phyloP scores from a whole-genome alignment of 768 basidiomycete genomes.

The Xerocomellus intermedius region DNA sequence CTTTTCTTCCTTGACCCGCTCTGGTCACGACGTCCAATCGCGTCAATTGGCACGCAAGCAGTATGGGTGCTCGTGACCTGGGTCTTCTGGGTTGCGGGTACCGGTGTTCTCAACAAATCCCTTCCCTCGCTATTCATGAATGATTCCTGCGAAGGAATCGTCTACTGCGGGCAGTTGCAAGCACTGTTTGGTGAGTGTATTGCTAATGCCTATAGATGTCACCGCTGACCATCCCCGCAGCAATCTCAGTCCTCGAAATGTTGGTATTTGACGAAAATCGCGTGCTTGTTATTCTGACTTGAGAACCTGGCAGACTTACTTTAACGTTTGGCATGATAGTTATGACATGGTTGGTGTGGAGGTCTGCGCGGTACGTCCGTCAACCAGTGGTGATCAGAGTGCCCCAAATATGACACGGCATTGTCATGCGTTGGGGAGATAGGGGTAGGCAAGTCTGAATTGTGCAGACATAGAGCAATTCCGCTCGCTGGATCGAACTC shows the following conservation, averaged over 20 bases:
- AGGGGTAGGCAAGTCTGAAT: conserved; percentile 4
- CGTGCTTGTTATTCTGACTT: conserved; percentile 7
- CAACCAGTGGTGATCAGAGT: conserved; percentile 30
- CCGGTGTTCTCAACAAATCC: conserved; percentile 49
- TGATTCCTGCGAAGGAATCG: conserved; percentile 39
- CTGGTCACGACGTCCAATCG: conserved; percentile 51
- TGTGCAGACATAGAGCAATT: neutral
- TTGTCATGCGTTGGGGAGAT: conserved; percentile 1
- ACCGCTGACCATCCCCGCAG: conserved; percentile 26
- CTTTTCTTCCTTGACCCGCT: conserved; percentile 59
- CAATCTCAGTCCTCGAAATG: conserved; percentile 54
- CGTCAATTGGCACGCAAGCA: conserved; percentile 58
- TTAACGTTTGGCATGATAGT: conserved; percentile 48
- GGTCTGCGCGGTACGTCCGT: conserved; percentile 41
- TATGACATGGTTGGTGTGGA: conserved; percentile 53
- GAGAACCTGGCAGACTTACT: conserved; percentile 35
- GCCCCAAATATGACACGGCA: conserved; percentile 18
- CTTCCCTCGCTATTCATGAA: conserved; percentile 44
- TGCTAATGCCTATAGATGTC: too few relatives aligned
- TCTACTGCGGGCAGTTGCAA: conserved; percentile 58
- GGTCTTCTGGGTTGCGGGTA: conserved; percentile 59
- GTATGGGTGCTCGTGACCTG: conserved; percentile 60
- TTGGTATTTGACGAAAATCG: conserved; percentile 26
- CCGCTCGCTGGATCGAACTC: neutral
- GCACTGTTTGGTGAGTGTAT: conserved; percentile 48